Evolutionary conservation across 1,284 basidiomycete species (phyloP).

Genomic region (Fomes fomentarius): DNA sequence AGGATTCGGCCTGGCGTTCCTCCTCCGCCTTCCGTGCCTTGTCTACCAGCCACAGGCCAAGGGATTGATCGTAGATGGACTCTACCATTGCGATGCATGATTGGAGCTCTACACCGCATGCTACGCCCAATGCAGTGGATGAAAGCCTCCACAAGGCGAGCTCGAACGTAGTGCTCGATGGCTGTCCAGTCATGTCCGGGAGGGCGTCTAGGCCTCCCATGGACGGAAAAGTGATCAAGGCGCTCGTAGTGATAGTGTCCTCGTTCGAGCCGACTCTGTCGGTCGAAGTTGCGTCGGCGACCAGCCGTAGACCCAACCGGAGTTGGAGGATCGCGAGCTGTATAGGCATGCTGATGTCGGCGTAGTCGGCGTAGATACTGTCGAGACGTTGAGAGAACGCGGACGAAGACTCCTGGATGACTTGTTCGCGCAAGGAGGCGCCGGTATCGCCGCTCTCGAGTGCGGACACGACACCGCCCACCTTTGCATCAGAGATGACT

Average conservation of each 20-base stretch:
- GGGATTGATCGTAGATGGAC: conserved; percentile 70
- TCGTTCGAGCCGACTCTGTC: conserved; percentile 7
- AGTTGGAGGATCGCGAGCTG: conserved; percentile 68
- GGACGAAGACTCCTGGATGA: conserved; percentile 67
- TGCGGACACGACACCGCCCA: conserved; percentile 42
- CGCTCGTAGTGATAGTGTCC: conserved; percentile 27
- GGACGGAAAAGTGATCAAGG: conserved; percentile 61
- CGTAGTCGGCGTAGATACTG: conserved; percentile 60
- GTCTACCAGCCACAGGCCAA: conserved; percentile 85
- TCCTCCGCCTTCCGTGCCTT: conserved; percentile 70
- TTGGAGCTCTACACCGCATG: conserved; percentile 37
- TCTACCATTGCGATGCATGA: conserved; percentile 43
- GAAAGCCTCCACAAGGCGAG: conserved; percentile 56
- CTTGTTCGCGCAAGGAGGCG: conserved; percentile 54
- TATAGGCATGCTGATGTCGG: conserved; percentile 74
- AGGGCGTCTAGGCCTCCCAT: conserved; percentile 44
- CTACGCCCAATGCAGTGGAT: conserved; percentile 50
- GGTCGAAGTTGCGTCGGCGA: conserved; percentile 36
- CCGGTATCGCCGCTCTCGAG: conserved; percentile 40
- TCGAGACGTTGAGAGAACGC: conserved; percentile 67
- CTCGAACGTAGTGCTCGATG: conserved; percentile 25
- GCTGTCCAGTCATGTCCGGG: conserved; percentile 23
- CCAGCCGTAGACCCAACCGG: conserved; percentile 76
- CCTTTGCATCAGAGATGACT: conserved; percentile 50
- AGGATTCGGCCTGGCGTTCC: conserved; percentile 67